phyloP scores from a whole-genome alignment of 306 rosid genomes.

The Dalbergia cochinchinensis region DNA sequence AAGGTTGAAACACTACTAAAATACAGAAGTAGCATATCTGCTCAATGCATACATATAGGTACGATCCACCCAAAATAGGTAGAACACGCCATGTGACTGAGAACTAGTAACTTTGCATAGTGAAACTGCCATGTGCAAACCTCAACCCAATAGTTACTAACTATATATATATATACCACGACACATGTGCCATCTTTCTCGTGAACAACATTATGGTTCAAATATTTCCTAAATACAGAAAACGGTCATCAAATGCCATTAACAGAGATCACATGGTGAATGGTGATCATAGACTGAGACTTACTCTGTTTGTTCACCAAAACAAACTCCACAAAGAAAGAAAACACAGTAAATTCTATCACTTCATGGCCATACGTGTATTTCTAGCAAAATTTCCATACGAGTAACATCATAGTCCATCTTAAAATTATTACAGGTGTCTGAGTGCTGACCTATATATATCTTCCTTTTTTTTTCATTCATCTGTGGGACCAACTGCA shows the following conservation, averaged over 20 bases:
- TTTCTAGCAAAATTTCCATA: too few relatives aligned
- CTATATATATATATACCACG: conserved; percentile 31
- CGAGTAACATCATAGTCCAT: too few relatives aligned
- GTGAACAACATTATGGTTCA: conserved; percentile 34
- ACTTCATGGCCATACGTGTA: neutral
- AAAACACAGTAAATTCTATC: neutral
- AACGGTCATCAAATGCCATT: conserved; percentile 17
- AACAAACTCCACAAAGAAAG: conserved; percentile 14
- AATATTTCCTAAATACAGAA: conserved; percentile 38
- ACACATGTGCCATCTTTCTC: conserved; percentile 44
- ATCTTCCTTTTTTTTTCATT: conserved; percentile 13
- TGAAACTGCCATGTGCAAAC: conserved; percentile 17
- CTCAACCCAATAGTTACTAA: conserved; percentile 4
- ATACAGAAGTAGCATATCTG: neutral
- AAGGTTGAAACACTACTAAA: neutral
- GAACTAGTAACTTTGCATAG: conserved; percentile 7
- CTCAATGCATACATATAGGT: neutral
- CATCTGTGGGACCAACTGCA: conserved; percentile 46
- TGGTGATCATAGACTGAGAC: neutral
- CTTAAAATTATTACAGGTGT: conserved; percentile 27
- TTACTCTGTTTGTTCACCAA: conserved; percentile 43
- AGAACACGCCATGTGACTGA: conserved; percentile 41
- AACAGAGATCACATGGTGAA: conserved; percentile 42
- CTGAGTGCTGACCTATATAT: conserved; percentile 33
- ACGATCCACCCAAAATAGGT: conserved; percentile 14